A percentile compares a stretch with the other conserved stretches of the same genome.
These are phyloP conservation scores for Wallacemonas rigidus DNA, from an alignment of 208 protist genomes.

Conservation along the genomic window DNA sequence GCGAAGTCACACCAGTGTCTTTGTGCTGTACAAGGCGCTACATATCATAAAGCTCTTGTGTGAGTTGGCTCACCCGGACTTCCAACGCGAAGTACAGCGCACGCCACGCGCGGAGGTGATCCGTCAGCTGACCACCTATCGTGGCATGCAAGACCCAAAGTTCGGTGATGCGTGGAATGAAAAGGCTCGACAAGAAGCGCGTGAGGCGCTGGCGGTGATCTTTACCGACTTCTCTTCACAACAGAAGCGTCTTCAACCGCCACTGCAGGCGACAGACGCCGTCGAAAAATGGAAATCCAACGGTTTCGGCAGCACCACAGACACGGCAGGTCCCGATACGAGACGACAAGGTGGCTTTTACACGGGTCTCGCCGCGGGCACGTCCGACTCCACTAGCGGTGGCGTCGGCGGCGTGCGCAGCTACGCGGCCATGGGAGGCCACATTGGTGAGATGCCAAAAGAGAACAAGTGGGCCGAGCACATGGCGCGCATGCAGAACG, in stretches of 20 bases:
- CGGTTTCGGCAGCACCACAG: conserved; percentile 8
- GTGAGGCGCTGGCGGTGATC: conserved; percentile 46
- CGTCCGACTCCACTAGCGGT: neutral
- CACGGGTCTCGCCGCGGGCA: neutral
- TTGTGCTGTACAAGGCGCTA: conserved; percentile 65
- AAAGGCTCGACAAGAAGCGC: conserved; percentile 54
- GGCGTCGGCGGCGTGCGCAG: conserved; percentile 9
- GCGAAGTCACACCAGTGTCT: conserved; percentile 25
- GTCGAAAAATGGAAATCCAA: neutral
- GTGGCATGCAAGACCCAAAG: conserved; percentile 39
- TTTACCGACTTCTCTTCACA: conserved; percentile 32
- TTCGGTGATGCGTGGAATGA: conserved; percentile 66
- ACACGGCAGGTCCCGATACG: too few relatives aligned
- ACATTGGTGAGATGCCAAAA: conserved; percentile 50
- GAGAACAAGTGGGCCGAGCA: conserved; percentile 51
- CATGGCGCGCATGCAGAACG: conserved; percentile 16
- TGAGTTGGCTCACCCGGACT: conserved; percentile 64
- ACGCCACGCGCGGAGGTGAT: conserved; percentile 19
- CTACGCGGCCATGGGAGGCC: conserved; percentile 9
- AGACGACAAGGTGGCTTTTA: neutral
- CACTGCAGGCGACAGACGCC: conserved; percentile 6
- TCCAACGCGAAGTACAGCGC: conserved; percentile 62
- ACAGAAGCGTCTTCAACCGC: conserved; percentile 16
- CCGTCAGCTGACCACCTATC: conserved; percentile 48
- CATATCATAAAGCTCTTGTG: conserved; percentile 66